phyloP scores from a whole-genome alignment of 306 rosid genomes.

The Psophocarpus tetragonolobus region DNA sequence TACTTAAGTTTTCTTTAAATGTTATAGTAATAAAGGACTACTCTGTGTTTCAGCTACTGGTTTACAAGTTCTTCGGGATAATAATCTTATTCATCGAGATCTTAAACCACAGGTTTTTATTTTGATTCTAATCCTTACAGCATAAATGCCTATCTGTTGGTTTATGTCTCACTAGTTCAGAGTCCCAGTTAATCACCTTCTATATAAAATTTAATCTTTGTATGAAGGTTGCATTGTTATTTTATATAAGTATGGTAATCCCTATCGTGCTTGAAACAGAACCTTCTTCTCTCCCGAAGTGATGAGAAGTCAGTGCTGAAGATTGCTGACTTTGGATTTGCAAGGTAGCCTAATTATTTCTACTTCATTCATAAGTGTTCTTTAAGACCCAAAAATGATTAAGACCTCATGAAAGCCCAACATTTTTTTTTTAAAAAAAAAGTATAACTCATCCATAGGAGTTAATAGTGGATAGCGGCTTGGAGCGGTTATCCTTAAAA shows the following conservation, averaged over 20 bases:
- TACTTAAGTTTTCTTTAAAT: conserved; percentile 7
- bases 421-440: conserved; percentile 6
- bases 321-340: conserved; percentile 99
- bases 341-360: conserved; percentile 64
- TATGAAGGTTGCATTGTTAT: conserved; percentile 45
- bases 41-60: conserved; percentile 79
- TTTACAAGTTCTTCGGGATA: conserved; percentile 88
- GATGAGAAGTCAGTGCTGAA: conserved; percentile 77
- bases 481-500: too few species aligned
- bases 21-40: conserved; percentile 29
- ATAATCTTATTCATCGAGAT: conserved; percentile 91
- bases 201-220: conserved; percentile 32
- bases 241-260: conserved; percentile 45
- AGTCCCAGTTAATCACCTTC: conserved; percentile 15
- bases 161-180: conserved; percentile 17
- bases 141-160: background rate
- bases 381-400: background rate
- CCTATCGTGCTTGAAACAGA: conserved; percentile 71
- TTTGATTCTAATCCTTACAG: conserved; percentile 16
- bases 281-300: conserved; percentile 83
- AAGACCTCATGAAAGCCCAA: background rate
- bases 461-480: too few species aligned
- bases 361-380: background rate
- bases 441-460: background rate
- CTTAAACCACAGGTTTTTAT: conserved; percentile 88